Conservation (phyloP, 108 stramenopile genomes). For the Parmales sp. region DNA sequence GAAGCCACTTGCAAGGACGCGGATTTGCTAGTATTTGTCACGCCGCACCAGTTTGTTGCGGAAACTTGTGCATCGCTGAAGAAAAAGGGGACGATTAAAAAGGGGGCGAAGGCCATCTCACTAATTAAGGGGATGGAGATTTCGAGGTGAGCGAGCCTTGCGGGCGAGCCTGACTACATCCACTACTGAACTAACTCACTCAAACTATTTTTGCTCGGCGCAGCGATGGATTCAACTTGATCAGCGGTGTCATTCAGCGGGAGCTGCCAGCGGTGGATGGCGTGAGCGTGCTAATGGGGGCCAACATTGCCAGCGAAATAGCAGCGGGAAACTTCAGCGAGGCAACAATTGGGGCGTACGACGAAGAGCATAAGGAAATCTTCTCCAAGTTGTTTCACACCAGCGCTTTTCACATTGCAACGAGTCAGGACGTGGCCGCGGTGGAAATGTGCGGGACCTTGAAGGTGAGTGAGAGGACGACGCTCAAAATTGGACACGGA, state of each 20-base stretch:
- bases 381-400: too few species aligned
- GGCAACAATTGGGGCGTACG: slow-evolving; percentile 88
- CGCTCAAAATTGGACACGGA: too few species aligned
- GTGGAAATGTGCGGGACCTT: slow-evolving; percentile 92
- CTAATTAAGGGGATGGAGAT: slow-evolving; percentile 44
- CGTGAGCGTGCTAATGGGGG: slow-evolving; percentile 95
- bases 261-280: slow-evolving; percentile 31
- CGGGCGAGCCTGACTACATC: background rate
- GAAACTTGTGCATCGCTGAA: slow-evolving; percentile 60
- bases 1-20: slow-evolving; percentile 67
- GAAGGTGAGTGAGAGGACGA: too few species aligned
- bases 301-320: slow-evolving; percentile 91
- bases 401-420: slow-evolving; percentile 68
- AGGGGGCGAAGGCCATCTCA: slow-evolving; percentile 21
- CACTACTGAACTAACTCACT: background rate
- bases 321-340: slow-evolving; percentile 86
- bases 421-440: slow-evolving; percentile 71
- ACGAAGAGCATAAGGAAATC: too few species aligned
- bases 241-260: background rate
- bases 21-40: slow-evolving; percentile 81
- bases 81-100: background rate
- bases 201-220: background rate
- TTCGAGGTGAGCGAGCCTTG: slow-evolving; percentile 17
- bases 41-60: slow-evolving; percentile 88
- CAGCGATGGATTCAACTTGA: background rate